Evolutionary conservation across 192 early-diverging fungal genomes (phyloP), one percentile per base, ranked within the genome.

Genomic region (Coemansia sp.): DNA sequence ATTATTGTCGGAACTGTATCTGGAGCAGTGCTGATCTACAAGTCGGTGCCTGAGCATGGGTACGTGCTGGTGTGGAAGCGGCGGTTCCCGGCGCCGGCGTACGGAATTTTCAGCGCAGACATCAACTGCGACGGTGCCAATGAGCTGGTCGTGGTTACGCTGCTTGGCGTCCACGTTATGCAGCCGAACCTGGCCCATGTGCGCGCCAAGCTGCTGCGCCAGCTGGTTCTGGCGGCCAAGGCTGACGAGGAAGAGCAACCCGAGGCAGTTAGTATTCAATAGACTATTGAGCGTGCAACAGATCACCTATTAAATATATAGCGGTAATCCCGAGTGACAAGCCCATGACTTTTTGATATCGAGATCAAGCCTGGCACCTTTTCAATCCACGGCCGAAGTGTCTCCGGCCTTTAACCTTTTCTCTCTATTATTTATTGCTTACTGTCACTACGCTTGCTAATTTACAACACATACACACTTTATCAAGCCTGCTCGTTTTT

Each of bases 121-220:
- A 73, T 82, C 12, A 82, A 82, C 61, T 48, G 65, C 62, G 81
- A 82, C 55, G 81, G 81, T 4, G 72, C 62, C 59, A 74, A 72
- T 35, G 81, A 82, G 64, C 54, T 82, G 54, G 69, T 82, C 1
- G 81, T 82, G 32, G 72, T 78, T n/a, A 82, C 81, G 32, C 66
- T 82, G 65, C 59, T 68, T 7, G 81, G 81, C 3, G 69, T 82
- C 37, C 81, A 82, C 60, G 24, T 82, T 1, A 50, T 82, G 66
- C 81, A 82, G 72, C 75, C 81, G 5, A 75, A 82, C 50, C 50
- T 82, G 26, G 67, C 67, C 3, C 49, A 68, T 24, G 64, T 59
- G 9, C 75, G 71, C 8, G 75, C 65, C 13, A 67, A 66, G 56
- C 66, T 74, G 62, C 69, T 71, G 59, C 54, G 59, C 32, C 68